Percentiles rank a stretch among this genome's conserved stretches.
Evolutionary conservation across 176 grass and related monocot species (phyloP).

Genomic region (Triticum dicoccoides): DNA sequence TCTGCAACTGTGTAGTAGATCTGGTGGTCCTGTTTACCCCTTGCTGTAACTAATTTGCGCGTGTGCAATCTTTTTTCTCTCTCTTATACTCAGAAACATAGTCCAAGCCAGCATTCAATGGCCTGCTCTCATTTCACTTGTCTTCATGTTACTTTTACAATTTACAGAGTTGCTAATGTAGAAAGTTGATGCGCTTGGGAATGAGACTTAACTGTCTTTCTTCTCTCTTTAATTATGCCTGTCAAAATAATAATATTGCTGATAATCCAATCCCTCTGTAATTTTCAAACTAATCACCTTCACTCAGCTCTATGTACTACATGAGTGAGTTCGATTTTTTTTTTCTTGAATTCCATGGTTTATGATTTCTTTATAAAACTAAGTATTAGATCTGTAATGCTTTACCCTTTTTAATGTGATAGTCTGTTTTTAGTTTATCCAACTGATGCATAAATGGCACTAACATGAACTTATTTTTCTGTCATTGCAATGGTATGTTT

Average conservation of each 20-base stretch:
- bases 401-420: neutral
- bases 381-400: neutral
- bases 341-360: neutral
- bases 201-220: neutral
- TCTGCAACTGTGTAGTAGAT: slow-evolving; percentile 51
- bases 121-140: neutral
- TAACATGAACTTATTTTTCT: slow-evolving; percentile 17
- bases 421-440: neutral
- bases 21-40: slow-evolving; percentile 32
- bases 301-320: neutral
- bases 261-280: neutral
- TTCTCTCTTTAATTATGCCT: neutral
- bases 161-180: neutral
- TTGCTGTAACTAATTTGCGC: neutral
- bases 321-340: neutral
- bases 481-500: slow-evolving; percentile 6
- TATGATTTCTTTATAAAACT: neutral
- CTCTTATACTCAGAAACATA: neutral
- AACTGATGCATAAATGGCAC: neutral
- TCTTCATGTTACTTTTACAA: neutral
- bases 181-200: neutral
- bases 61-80: neutral
- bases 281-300: neutral
- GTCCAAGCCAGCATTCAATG: neutral
- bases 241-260: neutral